Evolutionary conservation across 2,329 filamentous ascomycete species (phyloP), one percentile per base, ranked within the genome.

Genomic region (Aciculosporium take): DNA sequence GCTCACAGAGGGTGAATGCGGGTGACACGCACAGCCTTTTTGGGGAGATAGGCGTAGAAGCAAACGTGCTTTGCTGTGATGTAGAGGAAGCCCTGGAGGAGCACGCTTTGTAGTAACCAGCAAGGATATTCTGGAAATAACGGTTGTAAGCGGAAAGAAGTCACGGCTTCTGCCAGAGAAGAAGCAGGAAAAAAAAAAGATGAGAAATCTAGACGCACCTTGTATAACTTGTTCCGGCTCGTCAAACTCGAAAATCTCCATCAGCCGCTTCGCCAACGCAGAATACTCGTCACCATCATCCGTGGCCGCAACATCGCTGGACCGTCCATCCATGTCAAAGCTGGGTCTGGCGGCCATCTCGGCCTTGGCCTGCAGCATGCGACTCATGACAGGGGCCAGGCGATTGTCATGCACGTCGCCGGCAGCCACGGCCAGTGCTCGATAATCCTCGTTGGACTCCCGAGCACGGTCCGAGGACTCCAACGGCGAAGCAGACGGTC

Each of bases 31-130:
- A 84, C 82, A 39, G 82, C 77, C 69, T 91, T 94, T 67, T 88
- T 93, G 6, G 87, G 87, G n/a, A 96, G 72, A 57, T 95, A 95
- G 30, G 91, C 87, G 57, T 95, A 96, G 59, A 96, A 98, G 63
- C 88, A 95, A 46, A 96, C 83, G 57, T 98, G 91, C 51, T 81
- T 83, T 46, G 82, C 71, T 0, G 91, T 96, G 54, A 98, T 84
- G 63, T 96, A 96, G 72, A 98, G 81, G 58, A 91, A 95, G 5
- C 91, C 91, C 56, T 95, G 87, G 7, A 96, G 71, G 24, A 96
- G 67, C 34, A 94, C 86, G 55, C 83, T 94, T 58, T 95, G 87
- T 27, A 96, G 65, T 30, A 96, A 66, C 79, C 86, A 95, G 63
- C 89, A 96, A 7, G 87, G 84, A 57, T 93, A 95, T 65, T 96